phyloP scores from a whole-genome alignment of 2,329 filamentous ascomycete species.

The Pestalotiopsis sp. region DNA sequence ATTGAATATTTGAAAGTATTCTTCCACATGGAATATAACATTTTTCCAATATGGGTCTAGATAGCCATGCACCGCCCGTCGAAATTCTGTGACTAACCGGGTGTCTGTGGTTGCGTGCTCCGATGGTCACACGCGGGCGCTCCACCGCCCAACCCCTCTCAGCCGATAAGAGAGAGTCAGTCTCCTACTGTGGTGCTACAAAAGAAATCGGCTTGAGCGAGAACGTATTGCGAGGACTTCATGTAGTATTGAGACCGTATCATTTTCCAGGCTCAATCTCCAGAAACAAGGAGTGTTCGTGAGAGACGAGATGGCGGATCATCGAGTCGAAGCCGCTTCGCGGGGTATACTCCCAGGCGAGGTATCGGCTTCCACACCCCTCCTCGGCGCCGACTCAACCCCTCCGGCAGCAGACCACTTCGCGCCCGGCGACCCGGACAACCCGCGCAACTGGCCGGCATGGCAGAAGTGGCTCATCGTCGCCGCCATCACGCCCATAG shows the following conservation, averaged over 20 bases:
- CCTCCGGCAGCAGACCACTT: constrained; percentile 16
- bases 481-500: constrained; percentile 31
- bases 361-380: constrained; percentile 9
- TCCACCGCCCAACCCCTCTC: neutral
- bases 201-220: neutral
- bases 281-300: neutral
- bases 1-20: too few species aligned
- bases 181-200: neutral
- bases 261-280: neutral
- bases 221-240: neutral
- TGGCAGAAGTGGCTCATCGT: constrained; percentile 38
- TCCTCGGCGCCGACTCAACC: constrained; percentile 1
- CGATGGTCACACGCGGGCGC: neutral
- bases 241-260: neutral
- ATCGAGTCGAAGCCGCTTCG: neutral
- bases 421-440: constrained; percentile 22
- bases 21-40: too few species aligned
- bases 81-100: neutral
- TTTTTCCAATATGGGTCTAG: too few species aligned
- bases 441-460: constrained; percentile 34
- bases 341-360: neutral
- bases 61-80: neutral
- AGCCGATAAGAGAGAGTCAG: neutral
- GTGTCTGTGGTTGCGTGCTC: neutral
- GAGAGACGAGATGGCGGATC: neutral